phyloP scores from a whole-genome alignment of 2,329 filamentous ascomycete genomes.

The Trichophyton equinum region DNA sequence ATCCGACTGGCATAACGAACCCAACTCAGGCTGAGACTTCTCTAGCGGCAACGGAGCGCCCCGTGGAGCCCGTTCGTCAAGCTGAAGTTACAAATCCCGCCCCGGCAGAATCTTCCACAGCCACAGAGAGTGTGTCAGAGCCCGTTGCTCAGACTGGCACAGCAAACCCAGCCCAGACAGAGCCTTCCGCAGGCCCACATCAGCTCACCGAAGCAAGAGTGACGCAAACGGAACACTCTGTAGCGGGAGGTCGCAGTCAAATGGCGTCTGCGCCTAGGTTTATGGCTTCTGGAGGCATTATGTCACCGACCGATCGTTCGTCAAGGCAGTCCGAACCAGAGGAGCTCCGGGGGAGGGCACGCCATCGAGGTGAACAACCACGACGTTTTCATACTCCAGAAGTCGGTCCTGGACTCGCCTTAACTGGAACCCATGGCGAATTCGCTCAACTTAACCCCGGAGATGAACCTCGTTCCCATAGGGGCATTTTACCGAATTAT shows the following conservation, averaged over 20 bases:
- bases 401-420: neutral
- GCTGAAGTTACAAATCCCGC: no score
- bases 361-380: no score
- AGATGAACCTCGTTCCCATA: neutral
- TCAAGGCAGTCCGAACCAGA: no score
- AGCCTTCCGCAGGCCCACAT: neutral
- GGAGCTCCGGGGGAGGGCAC: no score
- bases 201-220: neutral
- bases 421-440: neutral
- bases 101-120: no score
- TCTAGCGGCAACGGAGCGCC: no score
- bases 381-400: neutral
- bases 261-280: neutral
- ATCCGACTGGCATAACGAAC: no score
- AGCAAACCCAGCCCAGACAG: neutral
- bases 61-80: no score
- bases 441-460: neutral
- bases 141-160: no score
- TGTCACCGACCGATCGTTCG: neutral
- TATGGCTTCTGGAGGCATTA: neutral
- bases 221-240: neutral
- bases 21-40: no score
- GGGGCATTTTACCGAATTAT: neutral
- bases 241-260: neutral
- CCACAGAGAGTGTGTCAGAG: no score